Base-by-base conservation (phyloP, 2,329 filamentous ascomycete species). In the Colletotrichum eremochloae region DNA sequence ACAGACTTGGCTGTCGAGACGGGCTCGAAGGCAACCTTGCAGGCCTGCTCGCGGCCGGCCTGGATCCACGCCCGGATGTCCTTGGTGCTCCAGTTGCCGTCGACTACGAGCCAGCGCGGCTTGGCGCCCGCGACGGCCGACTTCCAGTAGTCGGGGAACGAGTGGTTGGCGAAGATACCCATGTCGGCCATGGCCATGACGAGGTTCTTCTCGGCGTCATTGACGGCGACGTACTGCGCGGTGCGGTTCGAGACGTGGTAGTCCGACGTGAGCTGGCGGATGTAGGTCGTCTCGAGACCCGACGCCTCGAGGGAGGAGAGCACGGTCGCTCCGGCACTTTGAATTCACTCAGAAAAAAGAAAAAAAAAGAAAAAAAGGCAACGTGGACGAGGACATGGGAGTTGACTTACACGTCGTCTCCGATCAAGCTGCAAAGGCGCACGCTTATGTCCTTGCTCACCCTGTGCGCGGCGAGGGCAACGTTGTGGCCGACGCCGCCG, bases 141-240 rank as follows among this genome's bases (percentile, higher is more conserved):
- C 62, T 87, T 86, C 91, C 92, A 94, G 75, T 87, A 83, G 11
- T 85, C 80, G 0, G 86, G 81, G 73, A 88, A 87, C 0, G 85
- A 84, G 72, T 87, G 83, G 20, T 82, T 79, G n/a, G 90, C 87
- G 60, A 97, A 89, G 76, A 97, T 96, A 67, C 87, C 89, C 95
- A 98, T 98, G 79, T 98, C 96, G 5, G 96, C 95, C 94, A 98
- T 97, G 57, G 95, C 96, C 74, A 98, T 82, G n/a, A 95, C 87
- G 2, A 99, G 89, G 74, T 95, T 93, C 80, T 95, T 97, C 72
- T 92, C 90, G 0, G 86, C 86, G 78, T 97, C 93, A 79, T 98
- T 99, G 75, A 98, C 86, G 20, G 96, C 93, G 3, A 98, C 89
- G 80, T 98, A 98, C 80, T 98, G 95, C 0, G 95, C 94, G 2